Base-by-base conservation (phyloP, 257 asterid species). In the Leonotis leonurus region DNA sequence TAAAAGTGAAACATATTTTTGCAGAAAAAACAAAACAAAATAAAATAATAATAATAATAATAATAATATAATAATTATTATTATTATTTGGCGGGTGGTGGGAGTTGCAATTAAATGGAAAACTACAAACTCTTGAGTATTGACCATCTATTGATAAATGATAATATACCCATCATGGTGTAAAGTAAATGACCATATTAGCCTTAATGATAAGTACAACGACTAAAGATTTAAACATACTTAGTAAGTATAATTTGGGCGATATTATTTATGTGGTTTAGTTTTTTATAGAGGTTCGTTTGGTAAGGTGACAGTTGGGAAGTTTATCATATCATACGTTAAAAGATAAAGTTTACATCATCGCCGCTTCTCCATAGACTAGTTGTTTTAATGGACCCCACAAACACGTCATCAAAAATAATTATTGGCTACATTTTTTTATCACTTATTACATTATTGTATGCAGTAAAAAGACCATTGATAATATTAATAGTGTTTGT, bases 111-210 rank as follows among this genome's bases (percentile, higher is more conserved):
- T 46, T 62, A 46, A 7, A 62, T 13, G 18, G 40, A 46, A 30
- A 52, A 43, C 53, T 51, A 64, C 70, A 64, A 51, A 37, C 29
- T 64, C 43, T 29, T 16, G 62, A 64, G 70, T 55, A 10, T 73
- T 77, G 74, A 73, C 68, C 58, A 46, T 60, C 13, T 27, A 26
- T 60, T 41, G 76, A 72, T n/a, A n/a, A n/a, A n/a, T n/a, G n/a
- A n/a, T n/a, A n/a, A n/a, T n/a, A n/a, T n/a, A n/a, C 74, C 71
- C 69, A 69, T 58, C 77, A 41, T 56, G 20, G n/a, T 60, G 75
- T 11, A 37, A 16, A 46, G 44, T 6, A 63, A 8, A 45, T 64
- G 52, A 58, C 71, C 60, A 56, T 45, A 51, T 56, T 75, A 27
- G 75, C 79, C 73, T 65, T 56, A 53, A 59, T 35, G 57, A 64